Evolutionary conservation across 169 alveolate genomes (phyloP).

Genomic region (Eimeria maxima): DNA sequence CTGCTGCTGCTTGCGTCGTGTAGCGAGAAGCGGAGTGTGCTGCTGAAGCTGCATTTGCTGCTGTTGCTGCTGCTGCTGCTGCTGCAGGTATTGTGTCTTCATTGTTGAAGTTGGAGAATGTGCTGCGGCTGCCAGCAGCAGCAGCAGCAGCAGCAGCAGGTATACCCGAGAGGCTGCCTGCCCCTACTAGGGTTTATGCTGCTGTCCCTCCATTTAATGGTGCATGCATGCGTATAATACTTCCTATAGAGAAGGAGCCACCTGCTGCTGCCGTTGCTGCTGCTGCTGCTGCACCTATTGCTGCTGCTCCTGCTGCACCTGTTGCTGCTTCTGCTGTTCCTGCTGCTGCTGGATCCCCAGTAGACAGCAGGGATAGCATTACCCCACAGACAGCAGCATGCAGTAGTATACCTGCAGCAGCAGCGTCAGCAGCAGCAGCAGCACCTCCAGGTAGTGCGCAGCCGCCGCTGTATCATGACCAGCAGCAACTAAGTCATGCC

Average conservation of each 20-base stretch:
- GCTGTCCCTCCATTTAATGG: not conserved
- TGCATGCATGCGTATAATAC: not conserved
- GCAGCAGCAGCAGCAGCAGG: constrained; percentile 54
- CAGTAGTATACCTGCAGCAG: not conserved
- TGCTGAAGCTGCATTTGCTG: not conserved
- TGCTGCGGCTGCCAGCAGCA: constrained; percentile 33
- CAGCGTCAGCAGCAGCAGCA: not conserved
- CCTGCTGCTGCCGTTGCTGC: constrained; percentile 12
- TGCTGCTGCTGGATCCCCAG: not conserved
- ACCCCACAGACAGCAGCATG: not conserved
- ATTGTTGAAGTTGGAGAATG: not conserved
- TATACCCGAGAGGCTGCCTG: not conserved
- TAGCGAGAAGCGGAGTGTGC: not conserved
- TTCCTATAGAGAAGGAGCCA: not conserved
- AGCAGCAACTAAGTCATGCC: not conserved
- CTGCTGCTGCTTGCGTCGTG: not conserved
- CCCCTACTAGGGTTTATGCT: not conserved
- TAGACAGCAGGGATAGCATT: not conserved
- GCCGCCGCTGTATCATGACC: not conserved
- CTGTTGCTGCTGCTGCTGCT: constrained; percentile 15
- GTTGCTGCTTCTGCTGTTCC: constrained; percentile 5
- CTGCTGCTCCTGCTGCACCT: not conserved
- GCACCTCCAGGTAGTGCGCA: not conserved
- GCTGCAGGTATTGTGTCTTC: constrained; percentile 27
- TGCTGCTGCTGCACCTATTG: not conserved